Percentiles rank a stretch among this genome's conserved stretches.
phyloP scores from a whole-genome alignment of 352 stramenopile genomes.

The Globisporangium solare region DNA sequence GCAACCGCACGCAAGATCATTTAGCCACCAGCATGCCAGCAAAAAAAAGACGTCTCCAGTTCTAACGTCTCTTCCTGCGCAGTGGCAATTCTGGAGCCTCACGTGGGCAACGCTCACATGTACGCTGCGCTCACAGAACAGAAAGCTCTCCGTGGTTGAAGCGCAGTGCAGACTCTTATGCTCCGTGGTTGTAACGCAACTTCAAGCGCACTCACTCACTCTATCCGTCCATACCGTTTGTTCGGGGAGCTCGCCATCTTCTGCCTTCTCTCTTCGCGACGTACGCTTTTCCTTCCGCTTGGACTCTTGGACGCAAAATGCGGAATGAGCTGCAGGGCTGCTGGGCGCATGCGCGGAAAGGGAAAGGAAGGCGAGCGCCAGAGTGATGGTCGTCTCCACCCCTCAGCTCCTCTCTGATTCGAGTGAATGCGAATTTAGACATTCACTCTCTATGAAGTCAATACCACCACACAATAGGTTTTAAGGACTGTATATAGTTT shows the following conservation, averaged over 20 bases:
- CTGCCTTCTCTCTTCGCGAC: neutral
- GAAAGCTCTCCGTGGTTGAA: no score
- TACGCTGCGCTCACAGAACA: no score
- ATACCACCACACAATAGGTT: no score
- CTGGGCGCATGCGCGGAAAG: neutral
- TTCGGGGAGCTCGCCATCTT: conserved; percentile 21
- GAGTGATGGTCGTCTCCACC: neutral
- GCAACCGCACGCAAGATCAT: neutral
- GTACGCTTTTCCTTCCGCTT: neutral
- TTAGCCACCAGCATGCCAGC: neutral
- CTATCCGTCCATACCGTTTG: conserved; percentile 21
- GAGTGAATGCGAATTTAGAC: neutral
- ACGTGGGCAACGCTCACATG: no score
- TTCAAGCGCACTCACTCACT: neutral
- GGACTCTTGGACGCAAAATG: conserved; percentile 7
- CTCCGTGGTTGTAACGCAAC: neutral
- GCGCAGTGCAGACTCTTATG: no score
- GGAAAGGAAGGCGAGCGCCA: neutral
- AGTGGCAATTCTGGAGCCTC: no score
- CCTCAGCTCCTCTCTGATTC: neutral
- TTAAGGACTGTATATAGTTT: no score
- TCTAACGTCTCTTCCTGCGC: no score
- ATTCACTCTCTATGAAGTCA: no score
- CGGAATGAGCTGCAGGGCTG: conserved; percentile 1
- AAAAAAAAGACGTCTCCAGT: no score